phyloP scores from a whole-genome alignment of 768 basidiomycete species.

The Rhodosporidiobolus sp. region DNA sequence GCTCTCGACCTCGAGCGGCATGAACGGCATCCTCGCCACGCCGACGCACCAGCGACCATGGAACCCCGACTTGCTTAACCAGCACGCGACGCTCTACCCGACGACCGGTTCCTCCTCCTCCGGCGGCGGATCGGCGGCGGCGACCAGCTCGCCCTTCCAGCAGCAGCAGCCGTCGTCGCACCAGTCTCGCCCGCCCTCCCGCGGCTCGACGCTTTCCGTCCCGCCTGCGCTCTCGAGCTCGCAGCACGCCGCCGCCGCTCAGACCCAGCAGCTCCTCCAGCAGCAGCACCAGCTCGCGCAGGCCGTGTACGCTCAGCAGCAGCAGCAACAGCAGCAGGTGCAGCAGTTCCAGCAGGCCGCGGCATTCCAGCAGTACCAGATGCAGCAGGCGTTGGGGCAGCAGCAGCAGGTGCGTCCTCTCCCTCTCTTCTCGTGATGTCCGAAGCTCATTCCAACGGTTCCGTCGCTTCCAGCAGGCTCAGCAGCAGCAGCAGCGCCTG shows the following conservation, averaged over 20 bases:
- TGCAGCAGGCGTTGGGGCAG: background rate
- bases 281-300: constrained; percentile 6
- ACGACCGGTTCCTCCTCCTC: constrained; percentile 1
- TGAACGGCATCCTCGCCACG: background rate
- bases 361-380: background rate
- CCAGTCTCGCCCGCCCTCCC: constrained; percentile 15
- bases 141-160: background rate
- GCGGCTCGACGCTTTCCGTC: constrained; percentile 28
- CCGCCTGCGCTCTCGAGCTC: background rate
- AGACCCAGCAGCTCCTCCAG: constrained; percentile 16
- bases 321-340: constrained; percentile 1
- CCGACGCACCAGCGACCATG: background rate
- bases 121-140: background rate
- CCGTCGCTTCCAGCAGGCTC: background rate
- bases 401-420: too few species aligned
- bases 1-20: background rate
- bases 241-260: background rate
- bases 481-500: background rate
- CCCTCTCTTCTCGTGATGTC: too few species aligned
- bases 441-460: too few species aligned
- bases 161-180: background rate
- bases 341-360: background rate
- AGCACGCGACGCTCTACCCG: constrained; percentile 3
- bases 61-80: background rate
- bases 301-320: background rate